phyloP scores from a whole-genome alignment of 208 protist species.

The Leishmania amazonensis region DNA sequence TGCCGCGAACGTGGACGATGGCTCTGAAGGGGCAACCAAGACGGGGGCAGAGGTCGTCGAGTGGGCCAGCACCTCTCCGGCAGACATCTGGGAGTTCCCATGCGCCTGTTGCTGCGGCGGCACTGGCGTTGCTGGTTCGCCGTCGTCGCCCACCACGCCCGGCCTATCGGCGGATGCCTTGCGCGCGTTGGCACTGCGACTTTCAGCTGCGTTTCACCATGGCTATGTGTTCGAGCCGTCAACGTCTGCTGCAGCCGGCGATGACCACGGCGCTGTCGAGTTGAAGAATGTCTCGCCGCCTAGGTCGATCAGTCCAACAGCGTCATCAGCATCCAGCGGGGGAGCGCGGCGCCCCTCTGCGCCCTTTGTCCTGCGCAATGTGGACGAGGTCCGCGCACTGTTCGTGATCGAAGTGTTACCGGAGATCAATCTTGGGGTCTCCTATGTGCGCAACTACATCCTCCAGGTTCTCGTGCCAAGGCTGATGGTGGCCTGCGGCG shows the following conservation, averaged over 20 bases:
- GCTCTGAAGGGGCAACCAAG: conserved; percentile 1
- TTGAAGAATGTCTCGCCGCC: conserved; percentile 1
- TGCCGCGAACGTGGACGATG: conserved; percentile 2
- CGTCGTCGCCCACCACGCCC: background rate
- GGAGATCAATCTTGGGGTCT: conserved; percentile 66
- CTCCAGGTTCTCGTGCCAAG: conserved; percentile 71
- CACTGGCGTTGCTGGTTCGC: background rate
- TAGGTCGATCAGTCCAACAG: background rate
- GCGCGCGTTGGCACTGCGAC: conserved; percentile 13
- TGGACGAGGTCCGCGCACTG: conserved; percentile 48
- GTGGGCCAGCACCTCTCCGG: background rate
- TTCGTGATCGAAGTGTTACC: conserved; percentile 73
- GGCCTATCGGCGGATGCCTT: conserved; percentile 10
- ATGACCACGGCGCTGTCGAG: background rate
- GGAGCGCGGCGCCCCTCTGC: conserved; percentile 5
- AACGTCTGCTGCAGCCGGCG: background rate
- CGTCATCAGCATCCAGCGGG: background rate
- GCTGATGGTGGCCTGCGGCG: conserved; percentile 39
- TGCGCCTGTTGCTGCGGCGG: conserved; percentile 26
- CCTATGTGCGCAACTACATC: conserved; percentile 90
- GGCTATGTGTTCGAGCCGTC: conserved; percentile 40
- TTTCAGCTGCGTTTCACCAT: conserved; percentile 36
- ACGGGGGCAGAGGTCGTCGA: background rate
- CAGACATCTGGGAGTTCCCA: conserved; percentile 30
- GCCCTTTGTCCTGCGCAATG: conserved; percentile 35